Evolutionary conservation across 495 filamentous ascomycete genomes (phyloP).

Genomic region (Hyaloscypha hepaticicola): DNA sequence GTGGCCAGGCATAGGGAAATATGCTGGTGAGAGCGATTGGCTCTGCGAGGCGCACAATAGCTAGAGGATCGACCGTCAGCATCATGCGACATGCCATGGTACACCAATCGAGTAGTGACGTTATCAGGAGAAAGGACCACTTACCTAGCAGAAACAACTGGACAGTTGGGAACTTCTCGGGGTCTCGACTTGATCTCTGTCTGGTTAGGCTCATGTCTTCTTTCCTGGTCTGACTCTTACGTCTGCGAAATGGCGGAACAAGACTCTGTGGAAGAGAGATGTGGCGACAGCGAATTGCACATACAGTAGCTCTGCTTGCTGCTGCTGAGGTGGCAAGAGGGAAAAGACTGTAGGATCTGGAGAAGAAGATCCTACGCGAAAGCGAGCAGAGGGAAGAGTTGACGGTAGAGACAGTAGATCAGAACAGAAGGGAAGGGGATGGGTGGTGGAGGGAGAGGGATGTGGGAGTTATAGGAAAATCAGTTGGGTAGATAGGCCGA

Average conservation of each 20-base stretch:
- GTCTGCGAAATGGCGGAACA: not conserved
- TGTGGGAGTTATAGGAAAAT: not conserved
- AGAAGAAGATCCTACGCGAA: not conserved
- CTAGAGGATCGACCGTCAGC: constrained; percentile 48
- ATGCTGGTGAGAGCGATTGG: constrained; percentile 99
- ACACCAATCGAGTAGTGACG: not conserved
- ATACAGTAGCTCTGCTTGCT: not conserved
- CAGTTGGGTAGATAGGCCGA: not conserved
- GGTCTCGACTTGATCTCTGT: constrained; percentile 24
- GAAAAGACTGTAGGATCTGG: not conserved
- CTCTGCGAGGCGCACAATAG: constrained; percentile 86
- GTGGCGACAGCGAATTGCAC: not conserved
- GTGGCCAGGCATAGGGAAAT: constrained; percentile 97
- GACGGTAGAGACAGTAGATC: constrained; percentile 1
- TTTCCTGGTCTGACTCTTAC: constrained; percentile 21
- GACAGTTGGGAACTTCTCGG: constrained; percentile 30
- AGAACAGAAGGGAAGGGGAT: not conserved
- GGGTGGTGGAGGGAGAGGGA: not conserved
- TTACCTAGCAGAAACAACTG: constrained; percentile 32
- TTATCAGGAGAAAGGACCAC: not conserved
- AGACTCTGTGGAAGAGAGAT: not conserved
- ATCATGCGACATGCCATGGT: not conserved
- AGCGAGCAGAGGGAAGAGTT: constrained; percentile 2
- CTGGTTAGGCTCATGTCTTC: constrained; percentile 25
- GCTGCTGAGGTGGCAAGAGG: not conserved